Evolutionary conservation across 768 basidiomycete genomes (phyloP), one percentile per base, ranked within the genome.

Genomic region (Leucocoprinus birnbaumii): DNA sequence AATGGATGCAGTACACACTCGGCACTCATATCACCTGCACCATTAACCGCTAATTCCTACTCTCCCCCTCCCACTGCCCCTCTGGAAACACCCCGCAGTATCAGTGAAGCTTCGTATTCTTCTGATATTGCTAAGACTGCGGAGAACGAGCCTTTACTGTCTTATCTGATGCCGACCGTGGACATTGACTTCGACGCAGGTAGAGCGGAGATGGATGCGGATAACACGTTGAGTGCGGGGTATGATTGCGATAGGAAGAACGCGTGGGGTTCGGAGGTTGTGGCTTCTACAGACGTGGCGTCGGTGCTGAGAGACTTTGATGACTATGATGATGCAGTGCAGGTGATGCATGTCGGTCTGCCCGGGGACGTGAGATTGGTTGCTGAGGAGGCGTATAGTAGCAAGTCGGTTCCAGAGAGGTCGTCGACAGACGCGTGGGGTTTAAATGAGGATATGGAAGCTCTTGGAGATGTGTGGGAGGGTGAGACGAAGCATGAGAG

Each of bases 391-490:
- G 44, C 51, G 8, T 42, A n/a, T 27, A 21, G 40, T 27, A 16
- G 14, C 9, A 16, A 45, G 37, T 19, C 21, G 11, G 31, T 14
- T 21, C 19, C 34, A 6, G 55, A 48, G 50, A 44, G 26, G 25
- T 22, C 31, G 14, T 24, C 2, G 16, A 24, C 31, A 43, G 50
- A 52, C 3, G 27, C 24, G 31, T 57, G 56, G 56, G 51, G 40
- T 22, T 57, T 43, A 50, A 50, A 57, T 52, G 25, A 18, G 44
- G 56, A 52, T 25, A 34, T 22, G 10, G 31, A 56, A 31, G 42
- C 18, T 44, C 55, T 40, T 5, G 31, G 31, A 31, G 31, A 31
- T 5, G 31, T 5, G 11, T 31, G 18, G 44, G 27, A n/a, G 6
- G 35, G 24, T 51, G 55, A 31, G 27, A 43, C 19, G 37, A 31